Base-by-base conservation (phyloP, 768 basidiomycete genomes). In the Russula olivacea region DNA sequence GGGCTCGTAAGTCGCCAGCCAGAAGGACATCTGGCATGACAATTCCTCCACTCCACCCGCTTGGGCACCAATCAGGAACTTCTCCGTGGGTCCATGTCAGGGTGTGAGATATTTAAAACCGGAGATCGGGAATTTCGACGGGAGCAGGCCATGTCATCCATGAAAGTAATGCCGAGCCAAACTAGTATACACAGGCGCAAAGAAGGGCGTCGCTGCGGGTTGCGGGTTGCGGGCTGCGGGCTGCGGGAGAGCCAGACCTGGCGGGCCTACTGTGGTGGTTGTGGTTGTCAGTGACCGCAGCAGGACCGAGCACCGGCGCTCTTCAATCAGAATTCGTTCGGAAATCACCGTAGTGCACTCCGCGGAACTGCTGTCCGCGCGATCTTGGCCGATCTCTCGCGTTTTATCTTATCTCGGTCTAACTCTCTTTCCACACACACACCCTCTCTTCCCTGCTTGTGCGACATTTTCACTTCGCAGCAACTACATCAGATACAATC, bases 201-300 rank as follows among this genome's bases (percentile, higher is more conserved):
- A 51, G 58, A 41, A 38, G 32, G 19, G 5, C 15, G 8, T 36
- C 14, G 48, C 38, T 59, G 58, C 58, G 49, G 34, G 48, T 38
- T 59, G 49, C 58, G 49, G 23, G 48, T n/a, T n/a, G 58, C 58
- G 49, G 34, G 48, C 49, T 59, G 49, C 58, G 49, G 23, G 48
- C 49, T 59, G 58, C 58, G 49, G 34, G 5, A 15, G 11, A 25
- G 11, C 10, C 10, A 23, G 32, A 34, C 11, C 5, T 1, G 12
- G 32, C 15, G 9, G 7, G 5, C 21, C 5, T 28, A 17, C 48
- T 5, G 14, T 30, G 25, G 30, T 3, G 47, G 23, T 36, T 15
- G 41, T 45, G 21, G 41, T 45, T 21, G 40, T 30, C 41, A 23
- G 52, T 34, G 10, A 23, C 36, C 38, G 36, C 52, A 23, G 14